Percentiles rank a stretch among this genome's conserved stretches.
Conservation (phyloP, 257 asterid species). For the Asclepias syriaca region DNA sequence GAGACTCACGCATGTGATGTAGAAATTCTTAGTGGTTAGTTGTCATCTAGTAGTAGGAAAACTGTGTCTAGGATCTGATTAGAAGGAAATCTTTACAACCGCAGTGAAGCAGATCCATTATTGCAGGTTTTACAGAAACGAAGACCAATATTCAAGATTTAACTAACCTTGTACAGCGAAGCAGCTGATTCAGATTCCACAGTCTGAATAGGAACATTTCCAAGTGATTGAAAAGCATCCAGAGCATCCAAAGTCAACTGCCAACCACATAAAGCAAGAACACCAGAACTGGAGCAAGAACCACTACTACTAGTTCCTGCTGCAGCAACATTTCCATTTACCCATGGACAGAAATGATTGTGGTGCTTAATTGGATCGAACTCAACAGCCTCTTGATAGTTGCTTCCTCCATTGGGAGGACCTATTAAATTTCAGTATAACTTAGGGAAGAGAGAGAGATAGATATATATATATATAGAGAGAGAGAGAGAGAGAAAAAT, state of each 20-base stretch:
- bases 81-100: neutral
- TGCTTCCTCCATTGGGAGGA: conserved; percentile 87
- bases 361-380: conserved; percentile 95
- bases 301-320: conserved; percentile 87
- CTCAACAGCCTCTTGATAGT: conserved; percentile 81
- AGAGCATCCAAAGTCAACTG: conserved; percentile 96
- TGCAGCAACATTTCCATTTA: conserved; percentile 98
- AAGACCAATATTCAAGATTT: neutral
- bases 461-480: neutral
- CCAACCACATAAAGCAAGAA: conserved; percentile 89
- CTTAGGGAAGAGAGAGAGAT: neutral
- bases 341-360: conserved; percentile 96
- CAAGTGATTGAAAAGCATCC: conserved; percentile 82
- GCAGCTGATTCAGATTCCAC: conserved; percentile 99
- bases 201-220: conserved; percentile 78
- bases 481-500: neutral
- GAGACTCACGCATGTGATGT: neutral
- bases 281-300: conserved; percentile 69
- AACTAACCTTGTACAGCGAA: conserved; percentile 78
- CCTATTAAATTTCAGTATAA: conserved; percentile 33
- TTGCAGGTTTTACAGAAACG: neutral
- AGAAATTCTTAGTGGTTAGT: neutral
- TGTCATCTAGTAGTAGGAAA: neutral
- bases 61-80: neutral
- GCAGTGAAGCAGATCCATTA: neutral